phyloP scores from a whole-genome alignment of 495 filamentous ascomycete species.

The Articulospora tetracladia region DNA sequence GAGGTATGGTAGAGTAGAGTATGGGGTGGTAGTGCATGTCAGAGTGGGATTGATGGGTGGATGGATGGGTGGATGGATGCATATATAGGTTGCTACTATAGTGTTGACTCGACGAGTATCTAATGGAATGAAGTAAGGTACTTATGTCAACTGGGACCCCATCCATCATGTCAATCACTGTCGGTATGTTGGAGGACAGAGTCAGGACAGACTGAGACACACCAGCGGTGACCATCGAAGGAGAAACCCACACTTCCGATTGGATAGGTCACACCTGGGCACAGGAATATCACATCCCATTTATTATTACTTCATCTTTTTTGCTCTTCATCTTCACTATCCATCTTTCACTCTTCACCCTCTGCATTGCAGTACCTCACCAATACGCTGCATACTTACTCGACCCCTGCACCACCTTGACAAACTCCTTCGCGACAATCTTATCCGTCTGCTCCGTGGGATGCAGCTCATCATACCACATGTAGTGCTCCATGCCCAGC shows the following conservation, averaged over 20 bases:
- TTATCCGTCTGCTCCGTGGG: constrained; percentile 54
- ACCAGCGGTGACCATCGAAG: too few species aligned
- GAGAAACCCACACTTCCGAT: not conserved
- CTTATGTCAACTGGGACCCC: too few species aligned
- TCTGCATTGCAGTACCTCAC: constrained; percentile 17
- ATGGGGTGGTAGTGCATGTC: too few species aligned
- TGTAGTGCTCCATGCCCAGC: constrained; percentile 32
- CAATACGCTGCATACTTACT: constrained; percentile 57
- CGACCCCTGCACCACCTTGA: constrained; percentile 52
- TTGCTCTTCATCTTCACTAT: not conserved
- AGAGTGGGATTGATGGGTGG: too few species aligned
- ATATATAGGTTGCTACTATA: too few species aligned
- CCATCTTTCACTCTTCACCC: not conserved
- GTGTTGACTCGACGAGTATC: too few species aligned
- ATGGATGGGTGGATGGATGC: too few species aligned
- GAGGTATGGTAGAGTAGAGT: too few species aligned
- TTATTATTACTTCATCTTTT: not conserved
- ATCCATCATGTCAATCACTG: too few species aligned
- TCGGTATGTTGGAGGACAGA: too few species aligned
- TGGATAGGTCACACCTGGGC: not conserved
- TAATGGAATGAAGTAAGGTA: too few species aligned
- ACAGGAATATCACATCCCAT: not conserved
- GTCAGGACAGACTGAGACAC: too few species aligned
- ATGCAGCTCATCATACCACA: constrained; percentile 63
- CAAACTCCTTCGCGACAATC: constrained; percentile 56